These are phyloP conservation scores for Penicillium sp. DNA, from an alignment of 2,329 filamentous ascomycete species.

Conservation along the genomic window DNA sequence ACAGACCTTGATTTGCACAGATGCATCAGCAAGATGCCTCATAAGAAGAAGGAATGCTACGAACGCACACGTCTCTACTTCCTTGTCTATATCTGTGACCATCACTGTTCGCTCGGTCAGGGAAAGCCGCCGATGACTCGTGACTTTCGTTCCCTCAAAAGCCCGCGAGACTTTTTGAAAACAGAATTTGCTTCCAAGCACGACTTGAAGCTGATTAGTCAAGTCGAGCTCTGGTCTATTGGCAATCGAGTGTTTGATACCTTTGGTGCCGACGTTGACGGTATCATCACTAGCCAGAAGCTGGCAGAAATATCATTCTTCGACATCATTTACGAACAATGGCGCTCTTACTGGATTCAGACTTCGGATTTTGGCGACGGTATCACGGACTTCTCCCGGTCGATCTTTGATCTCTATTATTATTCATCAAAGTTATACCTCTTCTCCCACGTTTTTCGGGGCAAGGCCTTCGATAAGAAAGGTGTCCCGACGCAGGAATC, in stretches of 20 bases:
- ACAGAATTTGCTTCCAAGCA: slow-evolving; percentile 27
- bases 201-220: slow-evolving; percentile 16
- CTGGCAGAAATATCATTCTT: slow-evolving; percentile 4
- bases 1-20: slow-evolving; percentile 41
- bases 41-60: slow-evolving; percentile 32
- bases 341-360: slow-evolving; percentile 2
- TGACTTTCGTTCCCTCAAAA: no score
- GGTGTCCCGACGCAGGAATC: neutral
- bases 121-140: slow-evolving; percentile 39
- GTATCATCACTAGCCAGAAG: slow-evolving; percentile 3
- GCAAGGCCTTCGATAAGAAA: neutral
- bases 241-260: slow-evolving; percentile 12
- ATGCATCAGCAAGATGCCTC: slow-evolving; percentile 36
- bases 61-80: slow-evolving; percentile 40
- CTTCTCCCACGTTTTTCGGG: slow-evolving; percentile 16
- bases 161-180: no score
- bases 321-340: slow-evolving; percentile 5
- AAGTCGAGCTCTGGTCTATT: slow-evolving; percentile 18
- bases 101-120: slow-evolving; percentile 39
- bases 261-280: slow-evolving; percentile 17
- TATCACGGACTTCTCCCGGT: slow-evolving; percentile 6
- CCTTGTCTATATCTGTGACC: slow-evolving; percentile 42
- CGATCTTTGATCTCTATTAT: slow-evolving; percentile 12
- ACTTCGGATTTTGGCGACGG: neutral
- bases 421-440: slow-evolving; percentile 15